These are phyloP conservation scores for Leptosphaerulina australis DNA, from an alignment of 2,329 filamentous ascomycete species.

Conservation along the genomic window DNA sequence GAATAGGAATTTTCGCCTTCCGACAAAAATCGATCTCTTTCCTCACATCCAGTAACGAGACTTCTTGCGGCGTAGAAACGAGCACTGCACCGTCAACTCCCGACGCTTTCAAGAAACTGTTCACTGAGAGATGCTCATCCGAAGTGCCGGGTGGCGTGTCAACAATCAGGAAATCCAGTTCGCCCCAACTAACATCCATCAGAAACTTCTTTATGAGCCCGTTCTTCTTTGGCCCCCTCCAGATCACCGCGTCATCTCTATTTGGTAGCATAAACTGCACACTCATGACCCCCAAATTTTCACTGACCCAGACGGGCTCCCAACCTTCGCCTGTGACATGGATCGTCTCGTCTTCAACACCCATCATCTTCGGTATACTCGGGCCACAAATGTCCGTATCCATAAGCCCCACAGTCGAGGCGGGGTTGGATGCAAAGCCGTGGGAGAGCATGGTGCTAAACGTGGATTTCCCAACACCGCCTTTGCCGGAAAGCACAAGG, in stretches of 20 bases:
- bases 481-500: constrained; percentile 90
- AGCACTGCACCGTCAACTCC: constrained; percentile 93
- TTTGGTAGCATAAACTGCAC: constrained; percentile 98
- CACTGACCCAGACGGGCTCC: constrained; percentile 94
- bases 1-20: constrained; percentile 86
- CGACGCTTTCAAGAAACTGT: constrained; percentile 86
- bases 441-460: constrained; percentile 88
- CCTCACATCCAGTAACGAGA: constrained; percentile 86
- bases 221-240: constrained; percentile 98
- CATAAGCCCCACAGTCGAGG: constrained; percentile 88
- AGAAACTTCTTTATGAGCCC: constrained; percentile 97
- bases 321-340: constrained; percentile 88
- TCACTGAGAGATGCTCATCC: constrained; percentile 94
- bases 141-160: constrained; percentile 95
- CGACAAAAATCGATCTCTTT: constrained; percentile 98
- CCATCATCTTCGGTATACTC: constrained; percentile 98
- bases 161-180: constrained; percentile 88
- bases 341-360: constrained; percentile 90
- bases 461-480: constrained; percentile 94
- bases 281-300: constrained; percentile 95
- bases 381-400: constrained; percentile 98
- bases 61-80: constrained; percentile 94
- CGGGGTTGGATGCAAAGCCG: constrained; percentile 81
- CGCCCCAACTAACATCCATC: constrained; percentile 97
- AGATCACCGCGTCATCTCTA: constrained; percentile 93